phyloP scores from a whole-genome alignment of 1,139 yeast species.

The Debaryomycetaceae sp. region DNA sequence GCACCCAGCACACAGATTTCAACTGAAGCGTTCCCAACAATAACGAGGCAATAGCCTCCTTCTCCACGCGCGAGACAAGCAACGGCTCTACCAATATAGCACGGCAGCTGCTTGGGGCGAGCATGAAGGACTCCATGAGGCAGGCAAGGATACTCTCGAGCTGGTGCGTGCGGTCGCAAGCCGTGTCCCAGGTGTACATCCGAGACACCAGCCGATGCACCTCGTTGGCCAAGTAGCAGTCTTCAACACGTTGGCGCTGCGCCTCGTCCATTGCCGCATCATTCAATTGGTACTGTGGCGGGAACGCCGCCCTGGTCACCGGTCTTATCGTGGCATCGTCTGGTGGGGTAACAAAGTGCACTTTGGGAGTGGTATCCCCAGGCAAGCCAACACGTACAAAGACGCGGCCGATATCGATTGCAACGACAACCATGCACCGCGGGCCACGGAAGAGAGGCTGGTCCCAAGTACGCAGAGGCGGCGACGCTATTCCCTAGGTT shows the following conservation, averaged over 20 bases:
- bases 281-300: conserved; percentile 6
- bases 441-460: conserved; percentile 3
- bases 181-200: conserved; percentile 4
- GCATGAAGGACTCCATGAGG: conserved; percentile 4
- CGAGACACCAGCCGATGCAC: conserved; percentile 1
- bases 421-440: conserved; percentile 3
- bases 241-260: neutral
- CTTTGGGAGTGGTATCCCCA: conserved; percentile 1
- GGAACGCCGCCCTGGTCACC: conserved; percentile 2
- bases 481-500: neutral
- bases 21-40: conserved; percentile 4
- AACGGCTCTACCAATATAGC: conserved; percentile 7
- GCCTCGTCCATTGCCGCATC: conserved; percentile 4
- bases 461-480: neutral
- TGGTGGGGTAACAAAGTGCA: neutral
- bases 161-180: neutral
- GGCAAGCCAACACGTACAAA: conserved; percentile 3
- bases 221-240: conserved; percentile 1
- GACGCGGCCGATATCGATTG: conserved; percentile 4
- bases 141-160: neutral
- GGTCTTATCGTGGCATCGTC: neutral
- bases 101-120: conserved; percentile 1
- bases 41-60: conserved; percentile 1
- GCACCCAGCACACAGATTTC: conserved; percentile 5
- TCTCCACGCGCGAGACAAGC: neutral